Evolutionary conservation across 768 basidiomycete genomes (phyloP).

Genomic region (Mycena metata): DNA sequence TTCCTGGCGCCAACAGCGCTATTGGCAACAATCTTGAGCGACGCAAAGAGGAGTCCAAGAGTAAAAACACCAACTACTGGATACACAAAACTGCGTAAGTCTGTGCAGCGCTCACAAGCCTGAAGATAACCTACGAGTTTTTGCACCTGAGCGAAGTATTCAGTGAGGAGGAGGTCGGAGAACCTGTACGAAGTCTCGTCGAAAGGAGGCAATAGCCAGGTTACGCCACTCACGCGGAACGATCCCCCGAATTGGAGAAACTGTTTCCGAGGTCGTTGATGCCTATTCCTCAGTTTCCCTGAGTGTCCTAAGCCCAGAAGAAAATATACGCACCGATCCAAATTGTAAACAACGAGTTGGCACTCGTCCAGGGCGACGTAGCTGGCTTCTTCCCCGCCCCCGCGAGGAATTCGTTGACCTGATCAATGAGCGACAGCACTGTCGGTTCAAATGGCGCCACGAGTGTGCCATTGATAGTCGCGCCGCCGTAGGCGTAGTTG

Average conservation of each 20-base stretch:
- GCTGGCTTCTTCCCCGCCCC: constrained; percentile 62
- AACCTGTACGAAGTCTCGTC: constrained; percentile 54
- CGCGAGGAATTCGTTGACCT: no score
- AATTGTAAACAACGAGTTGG: constrained; percentile 71
- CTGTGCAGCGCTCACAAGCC: no score
- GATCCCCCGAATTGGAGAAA: constrained; percentile 61
- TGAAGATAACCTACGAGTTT: constrained; percentile 63
- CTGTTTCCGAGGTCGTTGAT: no score
- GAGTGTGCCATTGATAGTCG: constrained; percentile 71
- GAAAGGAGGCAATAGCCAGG: no score
- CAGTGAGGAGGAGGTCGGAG: constrained; percentile 60
- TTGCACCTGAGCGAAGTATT: constrained; percentile 65
- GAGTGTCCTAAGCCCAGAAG: no score
- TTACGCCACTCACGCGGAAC: constrained; percentile 56
- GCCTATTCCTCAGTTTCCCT: no score
- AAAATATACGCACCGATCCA: constrained; percentile 63
- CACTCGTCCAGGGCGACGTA: constrained; percentile 67
- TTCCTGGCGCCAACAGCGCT: constrained; percentile 70
- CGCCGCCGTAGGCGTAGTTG: constrained; percentile 77
- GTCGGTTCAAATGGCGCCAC: constrained; percentile 66
- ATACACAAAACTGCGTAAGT: no score
- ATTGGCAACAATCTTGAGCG: constrained; percentile 16
- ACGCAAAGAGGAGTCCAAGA: background rate
- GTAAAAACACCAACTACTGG: constrained; percentile 48
- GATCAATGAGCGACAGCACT: constrained; percentile 69